Conservation (phyloP, 176 grass and related monocot species). For the Elaeis guineensis region DNA sequence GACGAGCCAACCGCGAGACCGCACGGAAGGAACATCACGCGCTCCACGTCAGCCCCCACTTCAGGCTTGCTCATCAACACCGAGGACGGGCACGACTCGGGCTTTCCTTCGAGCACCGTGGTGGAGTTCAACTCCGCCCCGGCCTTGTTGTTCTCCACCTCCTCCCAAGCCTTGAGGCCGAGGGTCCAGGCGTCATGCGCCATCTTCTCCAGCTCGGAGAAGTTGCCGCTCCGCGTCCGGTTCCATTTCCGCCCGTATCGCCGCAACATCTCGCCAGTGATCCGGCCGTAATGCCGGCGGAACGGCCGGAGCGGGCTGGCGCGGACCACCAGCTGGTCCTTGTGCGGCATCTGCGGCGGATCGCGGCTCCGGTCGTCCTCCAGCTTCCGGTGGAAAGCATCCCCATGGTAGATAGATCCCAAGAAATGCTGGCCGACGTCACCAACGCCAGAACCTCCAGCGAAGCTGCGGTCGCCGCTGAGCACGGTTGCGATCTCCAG, state of each 20-base stretch:
- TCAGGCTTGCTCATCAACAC: conserved; percentile 14
- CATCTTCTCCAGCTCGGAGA: conserved; percentile 67
- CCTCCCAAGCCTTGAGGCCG: conserved; percentile 55
- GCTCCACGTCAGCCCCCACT: background rate
- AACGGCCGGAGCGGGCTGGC: conserved; percentile 1
- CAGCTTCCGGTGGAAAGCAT: conserved; percentile 8
- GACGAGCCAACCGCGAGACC: conserved; percentile 68
- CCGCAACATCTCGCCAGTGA: conserved; percentile 56
- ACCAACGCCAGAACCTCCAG: background rate
- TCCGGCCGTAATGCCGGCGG: conserved; percentile 40
- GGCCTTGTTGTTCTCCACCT: conserved; percentile 40
- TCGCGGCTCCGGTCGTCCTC: conserved; percentile 10
- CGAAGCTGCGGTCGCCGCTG: background rate
- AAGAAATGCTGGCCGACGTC: no score
- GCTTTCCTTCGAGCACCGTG: conserved; percentile 22
- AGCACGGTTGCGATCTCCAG: conserved; percentile 4
- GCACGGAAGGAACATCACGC: conserved; percentile 50
- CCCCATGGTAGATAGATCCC: no score
- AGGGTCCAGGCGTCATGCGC: conserved; percentile 60
- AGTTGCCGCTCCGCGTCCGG: conserved; percentile 38
- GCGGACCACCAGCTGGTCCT: conserved; percentile 13
- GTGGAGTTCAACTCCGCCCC: conserved; percentile 17
- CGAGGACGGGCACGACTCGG: conserved; percentile 40
- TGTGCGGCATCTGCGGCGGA: no score
- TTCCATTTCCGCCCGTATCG: conserved; percentile 4